These are phyloP conservation scores for Penicillium rolfsii DNA, from an alignment of 2,329 filamentous ascomycete species.

Conservation along the genomic window DNA sequence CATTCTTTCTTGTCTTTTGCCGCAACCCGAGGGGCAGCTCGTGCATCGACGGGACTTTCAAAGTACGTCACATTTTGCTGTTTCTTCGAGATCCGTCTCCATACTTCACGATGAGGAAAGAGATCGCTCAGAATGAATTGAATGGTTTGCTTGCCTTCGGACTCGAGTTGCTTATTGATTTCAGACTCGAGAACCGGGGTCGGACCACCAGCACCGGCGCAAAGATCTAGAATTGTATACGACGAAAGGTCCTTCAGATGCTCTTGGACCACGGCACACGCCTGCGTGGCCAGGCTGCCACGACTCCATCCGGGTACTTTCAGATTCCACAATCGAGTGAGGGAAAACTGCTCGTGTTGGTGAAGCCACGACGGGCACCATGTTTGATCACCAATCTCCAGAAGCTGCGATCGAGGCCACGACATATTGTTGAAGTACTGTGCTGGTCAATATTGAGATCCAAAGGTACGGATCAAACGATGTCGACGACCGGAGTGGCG, in stretches of 20 bases:
- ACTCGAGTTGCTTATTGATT: not conserved
- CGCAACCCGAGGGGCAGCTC: not conserved
- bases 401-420: conserved; percentile 56
- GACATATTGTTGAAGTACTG: conserved; percentile 58
- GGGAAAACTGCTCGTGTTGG: conserved; percentile 46
- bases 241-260: not conserved
- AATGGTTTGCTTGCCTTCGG: not conserved
- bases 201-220: not conserved
- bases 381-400: conserved; percentile 68
- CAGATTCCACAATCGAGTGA: conserved; percentile 31
- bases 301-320: conserved; percentile 22
- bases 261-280: conserved; percentile 19
- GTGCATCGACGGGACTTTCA: not conserved
- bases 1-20: not conserved
- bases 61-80: not conserved
- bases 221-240: not conserved
- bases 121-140: not conserved
- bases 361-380: conserved; percentile 69
- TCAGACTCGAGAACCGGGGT: not conserved
- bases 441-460: not conserved
- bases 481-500: not conserved
- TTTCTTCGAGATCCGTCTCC: conserved; percentile 1
- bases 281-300: conserved; percentile 19
- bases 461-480: not conserved
- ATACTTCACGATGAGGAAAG: not conserved